These are phyloP conservation scores for Aspergillus flavus DNA, from an alignment of 2,329 filamentous ascomycete species.

Conservation along the genomic window DNA sequence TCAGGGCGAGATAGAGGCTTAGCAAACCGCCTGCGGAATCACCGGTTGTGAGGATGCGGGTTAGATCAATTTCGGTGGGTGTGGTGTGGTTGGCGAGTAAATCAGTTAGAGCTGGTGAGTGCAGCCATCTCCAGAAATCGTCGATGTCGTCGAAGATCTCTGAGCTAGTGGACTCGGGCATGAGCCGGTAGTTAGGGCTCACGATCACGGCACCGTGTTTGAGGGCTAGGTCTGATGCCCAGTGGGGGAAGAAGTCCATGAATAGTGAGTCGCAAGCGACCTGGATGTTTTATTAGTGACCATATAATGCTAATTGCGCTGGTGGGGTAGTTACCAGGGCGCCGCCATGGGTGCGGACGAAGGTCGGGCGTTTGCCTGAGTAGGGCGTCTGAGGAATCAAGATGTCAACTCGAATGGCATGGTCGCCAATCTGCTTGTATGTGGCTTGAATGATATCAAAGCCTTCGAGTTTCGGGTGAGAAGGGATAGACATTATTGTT, in stretches of 20 bases:
- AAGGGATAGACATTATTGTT: neutral
- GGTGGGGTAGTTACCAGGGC: neutral
- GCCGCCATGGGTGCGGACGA: neutral
- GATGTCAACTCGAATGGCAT: neutral
- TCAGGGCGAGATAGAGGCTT: conserved; percentile 30
- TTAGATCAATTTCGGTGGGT: conserved; percentile 25
- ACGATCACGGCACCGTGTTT: conserved; percentile 49
- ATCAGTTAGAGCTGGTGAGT: conserved; percentile 12
- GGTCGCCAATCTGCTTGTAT: neutral
- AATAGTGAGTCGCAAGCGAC: neutral
- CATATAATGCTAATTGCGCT: neutral
- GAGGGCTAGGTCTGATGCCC: conserved; percentile 44
- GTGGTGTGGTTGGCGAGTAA: conserved; percentile 17
- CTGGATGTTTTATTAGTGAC: neutral
- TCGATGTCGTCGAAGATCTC: conserved; percentile 53
- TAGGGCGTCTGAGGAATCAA: neutral
- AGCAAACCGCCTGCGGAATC: conserved; percentile 37
- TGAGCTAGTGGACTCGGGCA: conserved; percentile 51
- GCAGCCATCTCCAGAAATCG: conserved; percentile 54
- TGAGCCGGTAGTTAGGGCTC: conserved; percentile 53
- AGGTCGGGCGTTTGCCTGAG: neutral
- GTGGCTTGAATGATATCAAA: neutral
- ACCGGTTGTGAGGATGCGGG: conserved; percentile 30
- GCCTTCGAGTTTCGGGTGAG: neutral
- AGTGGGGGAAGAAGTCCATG: conserved; percentile 32